Percentiles rank a stretch among this genome's conserved stretches.
These are phyloP conservation scores for Carnegiea gigantea DNA, from an alignment of 179 eudicot species.

Conservation along the genomic window DNA sequence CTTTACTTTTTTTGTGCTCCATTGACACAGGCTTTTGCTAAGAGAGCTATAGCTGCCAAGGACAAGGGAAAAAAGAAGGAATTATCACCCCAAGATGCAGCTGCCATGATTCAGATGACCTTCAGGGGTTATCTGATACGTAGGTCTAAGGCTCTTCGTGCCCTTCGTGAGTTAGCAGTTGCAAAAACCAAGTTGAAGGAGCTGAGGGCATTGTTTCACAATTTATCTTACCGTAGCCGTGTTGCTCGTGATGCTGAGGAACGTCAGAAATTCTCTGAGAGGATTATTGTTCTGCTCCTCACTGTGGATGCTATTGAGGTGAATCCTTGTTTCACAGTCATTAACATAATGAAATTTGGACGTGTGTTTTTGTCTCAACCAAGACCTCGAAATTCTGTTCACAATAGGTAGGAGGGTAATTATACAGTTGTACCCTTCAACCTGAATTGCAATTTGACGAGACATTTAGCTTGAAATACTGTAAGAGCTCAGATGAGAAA, in stretches of 20 bases:
- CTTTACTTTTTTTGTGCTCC: background rate
- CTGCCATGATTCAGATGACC: constrained; percentile 63
- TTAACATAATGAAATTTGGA: background rate
- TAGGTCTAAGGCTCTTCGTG: constrained; percentile 84
- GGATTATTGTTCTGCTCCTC: constrained; percentile 82
- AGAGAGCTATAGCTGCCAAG: constrained; percentile 42
- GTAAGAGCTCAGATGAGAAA: background rate
- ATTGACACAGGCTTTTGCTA: constrained; percentile 61
- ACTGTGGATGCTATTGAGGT: constrained; percentile 96
- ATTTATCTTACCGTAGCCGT: constrained; percentile 77
- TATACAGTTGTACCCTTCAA: background rate
- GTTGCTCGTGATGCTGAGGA: constrained; percentile 77
- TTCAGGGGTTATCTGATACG: constrained; percentile 79
- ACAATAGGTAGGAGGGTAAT: background rate
- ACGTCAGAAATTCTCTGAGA: constrained; percentile 82
- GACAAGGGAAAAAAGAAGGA: constrained; percentile 72
- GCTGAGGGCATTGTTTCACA: constrained; percentile 79
- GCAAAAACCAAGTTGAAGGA: constrained; percentile 89
- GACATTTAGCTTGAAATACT: background rate
- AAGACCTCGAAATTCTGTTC: background rate
- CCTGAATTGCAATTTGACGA: background rate
- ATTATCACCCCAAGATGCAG: constrained; percentile 81
- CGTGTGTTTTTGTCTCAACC: background rate
- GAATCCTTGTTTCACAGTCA: constrained; percentile 10
- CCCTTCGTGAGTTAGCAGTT: constrained; percentile 80